Evolutionary conservation across 1,284 basidiomycete genomes (phyloP), one percentile per base, ranked within the genome.

Genomic region (Marasmius oreades): DNA sequence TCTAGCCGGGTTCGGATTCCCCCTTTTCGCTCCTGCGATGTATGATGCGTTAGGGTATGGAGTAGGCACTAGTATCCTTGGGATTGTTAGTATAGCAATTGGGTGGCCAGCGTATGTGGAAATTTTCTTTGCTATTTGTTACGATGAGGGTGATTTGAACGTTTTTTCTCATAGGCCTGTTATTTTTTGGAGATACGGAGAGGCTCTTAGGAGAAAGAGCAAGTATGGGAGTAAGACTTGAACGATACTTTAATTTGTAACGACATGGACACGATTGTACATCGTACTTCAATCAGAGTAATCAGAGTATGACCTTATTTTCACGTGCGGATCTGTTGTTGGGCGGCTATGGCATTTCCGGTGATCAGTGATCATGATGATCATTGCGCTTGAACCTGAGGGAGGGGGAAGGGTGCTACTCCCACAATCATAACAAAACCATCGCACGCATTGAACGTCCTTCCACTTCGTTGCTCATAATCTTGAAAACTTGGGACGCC

Each of bases 11-110:
- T 87, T 86, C 51, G 83, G 79, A 1, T 89, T 89, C 66, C 86
- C 86, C 16, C 67, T 88, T 10, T 88, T 88, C 57, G 85, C 82
- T 1, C 84, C 85, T 2, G 70, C 77, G 16, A 87, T 88, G 85
- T 89, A 83, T 67, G 69, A 73, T 2, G 72, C 73, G 8, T 73
- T 88, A 0, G 87, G 85, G 7, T 86, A 81, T 55, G 87, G 86
- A 0, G 84, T 81, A 56, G 86, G 84, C 2, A 71, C 84, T 58
- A 84, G 84, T 0, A 77, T 89, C 16, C 73, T 89, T 10, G 85
- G 82, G 0, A 77, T 64, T 20, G 61, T 79, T 5, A 77, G 83
- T 0, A 79, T 88, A 51, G 77, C 68, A 1, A 66, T 88, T 1
- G 85, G 86, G 14, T 84, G 84, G 64, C 86, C 84, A 45, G 80